phyloP scores from a whole-genome alignment of 2,329 filamentous ascomycete genomes.

The Colletotrichum sidae region DNA sequence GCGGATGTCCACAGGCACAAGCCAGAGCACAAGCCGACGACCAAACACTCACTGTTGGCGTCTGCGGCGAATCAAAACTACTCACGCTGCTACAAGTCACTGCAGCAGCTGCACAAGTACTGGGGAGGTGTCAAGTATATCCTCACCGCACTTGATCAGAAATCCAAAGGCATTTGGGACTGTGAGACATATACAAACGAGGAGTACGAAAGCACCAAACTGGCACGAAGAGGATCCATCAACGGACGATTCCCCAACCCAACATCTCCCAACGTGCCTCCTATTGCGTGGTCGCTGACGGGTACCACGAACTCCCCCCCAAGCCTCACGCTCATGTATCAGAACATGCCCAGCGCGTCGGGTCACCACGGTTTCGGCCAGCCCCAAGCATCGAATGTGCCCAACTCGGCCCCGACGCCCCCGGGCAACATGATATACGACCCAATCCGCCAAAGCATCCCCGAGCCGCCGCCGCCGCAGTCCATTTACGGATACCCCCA shows the following conservation, averaged over 20 bases:
- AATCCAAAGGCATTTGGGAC: slow-evolving; percentile 87
- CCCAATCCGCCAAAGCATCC: slow-evolving; percentile 67
- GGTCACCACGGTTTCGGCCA: slow-evolving; percentile 17
- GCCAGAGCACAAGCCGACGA: slow-evolving; percentile 54
- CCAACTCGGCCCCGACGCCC: slow-evolving; percentile 57
- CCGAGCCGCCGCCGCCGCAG: slow-evolving; percentile 52
- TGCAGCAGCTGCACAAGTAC: slow-evolving; percentile 84
- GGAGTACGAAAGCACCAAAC: slow-evolving; percentile 79
- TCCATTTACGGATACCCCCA: slow-evolving; percentile 64
- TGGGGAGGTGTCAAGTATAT: slow-evolving; percentile 93
- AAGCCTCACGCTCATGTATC: slow-evolving; percentile 84
- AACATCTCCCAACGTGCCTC: slow-evolving; percentile 62
- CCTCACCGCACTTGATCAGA: slow-evolving; percentile 86
- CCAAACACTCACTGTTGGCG: slow-evolving; percentile 80
- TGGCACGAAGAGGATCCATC: slow-evolving; percentile 54
- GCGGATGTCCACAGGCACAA: slow-evolving; percentile 31
- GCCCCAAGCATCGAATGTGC: slow-evolving; percentile 24
- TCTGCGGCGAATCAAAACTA: slow-evolving; percentile 89
- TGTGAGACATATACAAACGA: slow-evolving; percentile 76
- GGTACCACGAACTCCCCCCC: slow-evolving; percentile 89
- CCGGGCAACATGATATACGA: slow-evolving; percentile 72
- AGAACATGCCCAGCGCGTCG: slow-evolving; percentile 58
- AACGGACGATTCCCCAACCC: slow-evolving; percentile 55
- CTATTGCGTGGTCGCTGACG: slow-evolving; percentile 87
- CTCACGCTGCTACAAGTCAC: slow-evolving; percentile 84